Percentiles rank a stretch among this genome's conserved stretches.
Conservation (phyloP, 768 basidiomycete species). For the Tylopilus sp. region DNA sequence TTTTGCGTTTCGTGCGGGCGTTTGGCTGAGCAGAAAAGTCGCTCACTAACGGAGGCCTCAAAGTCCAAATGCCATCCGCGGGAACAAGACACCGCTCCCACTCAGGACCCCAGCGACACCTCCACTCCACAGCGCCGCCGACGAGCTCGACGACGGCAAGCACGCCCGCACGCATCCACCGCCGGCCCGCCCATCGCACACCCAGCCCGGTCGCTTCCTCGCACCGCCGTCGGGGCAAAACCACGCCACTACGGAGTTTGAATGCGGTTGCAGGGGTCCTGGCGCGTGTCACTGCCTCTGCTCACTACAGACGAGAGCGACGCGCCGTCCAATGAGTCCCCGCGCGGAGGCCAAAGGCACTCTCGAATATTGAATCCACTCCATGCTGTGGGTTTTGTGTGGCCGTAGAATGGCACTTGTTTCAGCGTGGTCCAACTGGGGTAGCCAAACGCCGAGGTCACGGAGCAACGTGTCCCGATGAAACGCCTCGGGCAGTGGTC, state of each 20-base stretch:
- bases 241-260: slow-evolving; percentile 28
- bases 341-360: too few species aligned
- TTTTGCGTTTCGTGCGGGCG: slow-evolving; percentile 28
- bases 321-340: too few species aligned
- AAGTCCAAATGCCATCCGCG: slow-evolving; percentile 27
- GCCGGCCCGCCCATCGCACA: neutral
- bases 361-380: too few species aligned
- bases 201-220: neutral
- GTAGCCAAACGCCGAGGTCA: neutral
- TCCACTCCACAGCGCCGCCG: neutral
- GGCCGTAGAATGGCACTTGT: too few species aligned
- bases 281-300: slow-evolving; percentile 9
- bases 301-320: neutral
- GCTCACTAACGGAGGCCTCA: slow-evolving; percentile 26
- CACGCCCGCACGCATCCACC: neutral
- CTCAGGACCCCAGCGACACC: slow-evolving; percentile 22
- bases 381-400: too few species aligned
- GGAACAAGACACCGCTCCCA: slow-evolving; percentile 30
- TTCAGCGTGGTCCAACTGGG: neutral
- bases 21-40: slow-evolving; percentile 29
- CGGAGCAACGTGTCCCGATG: neutral
- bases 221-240: neutral
- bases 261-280: slow-evolving; percentile 30
- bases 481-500: neutral
- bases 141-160: slow-evolving; percentile 2